phyloP scores from a whole-genome alignment of 108 stramenopile genomes.

The Pseudonitzschia delicatissima region DNA sequence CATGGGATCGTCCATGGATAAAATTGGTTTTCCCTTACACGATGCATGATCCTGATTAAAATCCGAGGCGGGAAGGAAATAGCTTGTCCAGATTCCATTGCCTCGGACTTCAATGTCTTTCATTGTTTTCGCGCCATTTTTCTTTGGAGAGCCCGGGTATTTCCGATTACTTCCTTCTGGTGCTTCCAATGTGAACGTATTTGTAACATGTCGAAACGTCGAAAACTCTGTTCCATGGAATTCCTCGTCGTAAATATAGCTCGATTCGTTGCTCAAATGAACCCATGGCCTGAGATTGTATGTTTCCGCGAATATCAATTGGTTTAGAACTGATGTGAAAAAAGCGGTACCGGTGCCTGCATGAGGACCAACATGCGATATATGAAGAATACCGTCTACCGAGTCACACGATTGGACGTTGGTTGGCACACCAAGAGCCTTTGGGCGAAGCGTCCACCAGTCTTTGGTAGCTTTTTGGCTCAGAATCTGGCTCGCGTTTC shows the following conservation, averaged over 20 bases:
- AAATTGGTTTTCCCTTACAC: constrained; percentile 33
- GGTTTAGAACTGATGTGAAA: constrained; percentile 42
- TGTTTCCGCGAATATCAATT: constrained; percentile 42
- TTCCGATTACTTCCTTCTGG: too few relatives aligned
- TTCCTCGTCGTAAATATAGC: constrained; percentile 32
- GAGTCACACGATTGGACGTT: constrained; percentile 19
- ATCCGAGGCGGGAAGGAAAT: constrained; percentile 38
- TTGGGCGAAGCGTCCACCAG: constrained; percentile 35
- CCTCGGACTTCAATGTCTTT: constrained; percentile 5
- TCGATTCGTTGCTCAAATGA: constrained; percentile 29
- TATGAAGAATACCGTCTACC: constrained; percentile 40
- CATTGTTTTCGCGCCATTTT: background rate
- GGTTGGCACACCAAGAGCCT: background rate
- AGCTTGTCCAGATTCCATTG: constrained; percentile 45
- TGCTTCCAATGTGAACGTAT: background rate
- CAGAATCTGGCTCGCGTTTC: constrained; percentile 20
- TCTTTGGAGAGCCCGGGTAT: constrained; percentile 23
- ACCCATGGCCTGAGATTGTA: constrained; percentile 46
- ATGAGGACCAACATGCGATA: constrained; percentile 20
- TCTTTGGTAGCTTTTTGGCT: constrained; percentile 9
- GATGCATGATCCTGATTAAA: constrained; percentile 23
- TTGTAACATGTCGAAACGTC: background rate
- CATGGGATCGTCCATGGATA: constrained; percentile 15
- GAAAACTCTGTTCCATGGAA: constrained; percentile 23
- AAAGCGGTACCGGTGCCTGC: constrained; percentile 27